These are phyloP conservation scores for Parmales sp. DNA, from an alignment of 108 stramenopile species.

Conservation along the genomic window DNA sequence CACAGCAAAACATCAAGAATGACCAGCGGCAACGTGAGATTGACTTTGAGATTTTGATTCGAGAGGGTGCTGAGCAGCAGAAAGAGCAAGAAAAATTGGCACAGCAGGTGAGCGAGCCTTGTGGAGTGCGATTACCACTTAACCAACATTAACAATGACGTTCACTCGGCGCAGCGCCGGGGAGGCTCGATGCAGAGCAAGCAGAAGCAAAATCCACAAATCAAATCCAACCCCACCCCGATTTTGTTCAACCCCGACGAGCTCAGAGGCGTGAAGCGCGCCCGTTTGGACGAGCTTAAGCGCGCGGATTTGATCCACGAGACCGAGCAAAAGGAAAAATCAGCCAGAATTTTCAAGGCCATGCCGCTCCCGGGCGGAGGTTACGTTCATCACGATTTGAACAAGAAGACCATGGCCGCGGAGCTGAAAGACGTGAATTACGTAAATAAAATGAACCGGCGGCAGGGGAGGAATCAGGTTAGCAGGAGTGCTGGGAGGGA, in stretches of 20 bases:
- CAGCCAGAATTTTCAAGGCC: no score
- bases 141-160: background rate
- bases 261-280: background rate
- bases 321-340: background rate
- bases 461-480: background rate
- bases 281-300: background rate
- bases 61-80: background rate
- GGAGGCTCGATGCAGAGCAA: background rate
- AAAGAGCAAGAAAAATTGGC: background rate
- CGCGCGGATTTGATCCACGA: background rate
- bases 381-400: background rate
- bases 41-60: slow-evolving; percentile 6
- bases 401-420: background rate
- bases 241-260: background rate
- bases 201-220: background rate
- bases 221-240: background rate
- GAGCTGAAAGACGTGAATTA: background rate
- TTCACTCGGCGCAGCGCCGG: background rate
- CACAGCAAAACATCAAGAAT: background rate
- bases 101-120: background rate
- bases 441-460: no score
- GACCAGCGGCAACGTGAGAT: background rate
- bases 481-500: background rate
- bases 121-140: background rate
- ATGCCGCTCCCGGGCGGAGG: background rate